Base-by-base conservation (phyloP, 2,329 filamentous ascomycete genomes). In the Diaporthe citrichinensis region DNA sequence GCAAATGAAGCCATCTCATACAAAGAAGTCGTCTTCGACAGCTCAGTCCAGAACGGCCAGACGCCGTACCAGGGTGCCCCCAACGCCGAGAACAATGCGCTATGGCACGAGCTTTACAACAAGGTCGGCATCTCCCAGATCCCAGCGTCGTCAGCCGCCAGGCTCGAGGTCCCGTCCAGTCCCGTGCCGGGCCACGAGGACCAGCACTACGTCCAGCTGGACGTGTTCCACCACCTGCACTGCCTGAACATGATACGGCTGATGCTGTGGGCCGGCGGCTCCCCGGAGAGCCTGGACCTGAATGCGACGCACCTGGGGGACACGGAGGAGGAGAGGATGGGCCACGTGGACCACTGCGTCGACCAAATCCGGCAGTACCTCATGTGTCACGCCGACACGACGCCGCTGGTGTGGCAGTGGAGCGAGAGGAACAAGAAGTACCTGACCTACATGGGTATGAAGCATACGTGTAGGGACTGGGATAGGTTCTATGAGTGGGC, bases 391-490 rank as follows among this genome's bases (percentile, higher is more conserved):
- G 36, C 59, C 59, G 59, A 62, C 15, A 44, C 39, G 39, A 62
- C 59, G 15, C 59, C 59, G 59, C n/a, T 44, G n/a, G 59, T 31
- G n/a, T 62, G 59, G 59, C 59, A 62, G n/a, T 28, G 36, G 39
- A 62, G 59, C n/a, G 39, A 44, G 44, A 49, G 20, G 20, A 67
- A 67, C 9, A 15, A 51, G 61, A 67, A 49, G 8, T 51, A 67
- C 1, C 20, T 51, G 44, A 67, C 44, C 4, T 51, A 67, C 20
- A 67, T 36, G 61, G 41, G 44, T 3, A 68, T 51, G 62, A 68
- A 68, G 20, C 62, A 68, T 23, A 68, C 44, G 12, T 53, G 62
- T 51, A 51, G 62, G 44, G 62, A 51, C 44, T 68, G 44, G 44
- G 62, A 68, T 14, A 25, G 44, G 23, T 36, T 51, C 31, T 53